phyloP scores from a whole-genome alignment of 345 rosid species.

The Rhodomyrtus tomentosa region DNA sequence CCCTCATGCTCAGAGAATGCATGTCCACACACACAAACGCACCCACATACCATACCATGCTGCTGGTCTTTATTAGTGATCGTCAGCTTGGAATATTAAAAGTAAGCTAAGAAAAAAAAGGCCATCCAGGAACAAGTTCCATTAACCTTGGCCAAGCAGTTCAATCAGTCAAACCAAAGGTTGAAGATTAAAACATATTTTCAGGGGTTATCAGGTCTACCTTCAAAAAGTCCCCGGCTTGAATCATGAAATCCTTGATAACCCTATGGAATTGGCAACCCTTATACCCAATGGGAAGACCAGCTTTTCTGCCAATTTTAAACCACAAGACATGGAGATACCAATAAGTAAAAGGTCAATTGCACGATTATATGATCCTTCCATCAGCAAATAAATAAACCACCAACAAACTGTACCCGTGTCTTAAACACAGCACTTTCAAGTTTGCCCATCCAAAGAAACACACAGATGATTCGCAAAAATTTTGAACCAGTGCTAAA shows the following conservation, averaged over 20 bases:
- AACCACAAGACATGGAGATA: background rate
- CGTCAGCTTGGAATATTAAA: background rate
- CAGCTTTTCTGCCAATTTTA: constrained; percentile 57
- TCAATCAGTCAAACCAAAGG: background rate
- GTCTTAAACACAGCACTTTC: background rate
- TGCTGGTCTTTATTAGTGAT: background rate
- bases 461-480: background rate
- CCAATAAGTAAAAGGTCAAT: background rate
- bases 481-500: background rate
- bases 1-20: background rate
- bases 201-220: constrained; percentile 7
- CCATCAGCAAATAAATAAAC: background rate
- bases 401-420: background rate
- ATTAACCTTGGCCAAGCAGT: background rate
- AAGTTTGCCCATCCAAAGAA: background rate
- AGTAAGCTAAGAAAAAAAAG: background rate
- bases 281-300: constrained; percentile 86
- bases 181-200: background rate
- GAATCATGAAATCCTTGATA: constrained; percentile 96
- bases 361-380: background rate
- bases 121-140: background rate
- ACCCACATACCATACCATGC: background rate
- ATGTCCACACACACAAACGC: background rate
- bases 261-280: constrained; percentile 92
- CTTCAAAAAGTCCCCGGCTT: constrained; percentile 92